Percentiles rank a stretch among this genome's conserved stretches.
Evolutionary conservation across 2,329 filamentous ascomycete species (phyloP).

Genomic region (Fusarium lyarnte): DNA sequence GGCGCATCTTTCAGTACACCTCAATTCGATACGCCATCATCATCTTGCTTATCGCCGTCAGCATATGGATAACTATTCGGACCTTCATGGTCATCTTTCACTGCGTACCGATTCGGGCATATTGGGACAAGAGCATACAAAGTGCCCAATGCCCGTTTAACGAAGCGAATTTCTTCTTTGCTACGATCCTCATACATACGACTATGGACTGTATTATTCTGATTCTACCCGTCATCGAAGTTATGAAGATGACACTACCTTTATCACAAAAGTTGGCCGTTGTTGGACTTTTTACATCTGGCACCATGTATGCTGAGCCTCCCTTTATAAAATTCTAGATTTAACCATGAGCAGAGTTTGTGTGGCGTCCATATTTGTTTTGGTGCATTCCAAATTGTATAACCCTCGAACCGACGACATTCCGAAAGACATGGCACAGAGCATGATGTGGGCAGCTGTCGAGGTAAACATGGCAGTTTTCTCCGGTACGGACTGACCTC

Average conservation of each 20-base stretch:
- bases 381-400: conserved; percentile 22
- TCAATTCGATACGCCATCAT: too few species aligned
- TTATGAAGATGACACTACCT: conserved; percentile 18
- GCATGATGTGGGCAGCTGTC: conserved; percentile 29
- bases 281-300: conserved; percentile 15
- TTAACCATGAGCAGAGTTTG: conserved; percentile 3
- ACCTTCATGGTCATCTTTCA: too few species aligned
- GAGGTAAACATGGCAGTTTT: conserved; percentile 39
- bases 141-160: conserved; percentile 43
- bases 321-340: accelerated
- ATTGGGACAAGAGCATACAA: conserved; percentile 44
- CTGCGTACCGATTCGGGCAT: too few species aligned
- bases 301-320: neutral
- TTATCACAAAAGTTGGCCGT: conserved; percentile 18
- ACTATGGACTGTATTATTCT: conserved; percentile 35
- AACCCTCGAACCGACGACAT: conserved; percentile 21
- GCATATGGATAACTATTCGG: too few species aligned
- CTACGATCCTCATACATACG: conserved; percentile 44
- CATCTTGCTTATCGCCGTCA: too few species aligned
- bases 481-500: neutral
- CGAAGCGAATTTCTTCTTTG: conserved; percentile 46
- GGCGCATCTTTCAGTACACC: too few species aligned
- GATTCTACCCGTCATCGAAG: conserved; percentile 17
- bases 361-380: conserved; percentile 26
- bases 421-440: conserved; percentile 21